Conservation (phyloP, 2,329 filamentous ascomycete species). For the Zalaria sp. region DNA sequence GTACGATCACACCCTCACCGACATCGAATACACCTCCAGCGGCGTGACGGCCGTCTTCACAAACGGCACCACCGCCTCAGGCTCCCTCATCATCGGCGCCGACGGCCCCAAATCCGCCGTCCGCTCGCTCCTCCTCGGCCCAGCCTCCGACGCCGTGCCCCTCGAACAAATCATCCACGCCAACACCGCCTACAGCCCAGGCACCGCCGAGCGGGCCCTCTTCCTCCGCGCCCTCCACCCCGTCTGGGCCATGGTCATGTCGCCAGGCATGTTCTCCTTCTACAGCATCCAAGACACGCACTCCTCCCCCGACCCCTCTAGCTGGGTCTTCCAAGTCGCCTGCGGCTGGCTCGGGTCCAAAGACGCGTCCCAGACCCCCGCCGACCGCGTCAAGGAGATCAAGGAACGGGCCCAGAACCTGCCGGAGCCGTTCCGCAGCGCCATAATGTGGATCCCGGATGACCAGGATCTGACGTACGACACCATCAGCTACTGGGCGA, state of each 20-base stretch:
- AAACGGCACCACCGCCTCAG: conserved; percentile 7
- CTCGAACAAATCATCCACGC: conserved; percentile 5
- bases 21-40: conserved; percentile 2
- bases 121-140: conserved; percentile 7
- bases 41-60: conserved; percentile 8
- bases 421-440: conserved; percentile 18
- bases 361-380: neutral
- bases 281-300: conserved; percentile 6
- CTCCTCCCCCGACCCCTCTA: conserved; percentile 6
- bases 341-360: conserved; percentile 7
- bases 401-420: conserved; percentile 14
- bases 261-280: conserved; percentile 5
- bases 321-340: conserved; percentile 9
- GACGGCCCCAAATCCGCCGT: conserved; percentile 12
- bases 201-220: conserved; percentile 6
- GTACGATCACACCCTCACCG: conserved; percentile 1
- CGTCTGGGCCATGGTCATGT: conserved; percentile 1
- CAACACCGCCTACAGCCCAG: conserved; percentile 8
- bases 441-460: conserved; percentile 7
- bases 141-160: neutral
- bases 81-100: conserved; percentile 10
- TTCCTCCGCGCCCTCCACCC: conserved; percentile 8
- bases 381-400: conserved; percentile 1
- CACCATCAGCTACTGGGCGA: conserved; percentile 11
- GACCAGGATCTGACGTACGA: conserved; percentile 4